Evolutionary conservation across 306 rosid species (phyloP), one percentile per base, ranked within the genome.

Genomic region (Acmispon strigosus): DNA sequence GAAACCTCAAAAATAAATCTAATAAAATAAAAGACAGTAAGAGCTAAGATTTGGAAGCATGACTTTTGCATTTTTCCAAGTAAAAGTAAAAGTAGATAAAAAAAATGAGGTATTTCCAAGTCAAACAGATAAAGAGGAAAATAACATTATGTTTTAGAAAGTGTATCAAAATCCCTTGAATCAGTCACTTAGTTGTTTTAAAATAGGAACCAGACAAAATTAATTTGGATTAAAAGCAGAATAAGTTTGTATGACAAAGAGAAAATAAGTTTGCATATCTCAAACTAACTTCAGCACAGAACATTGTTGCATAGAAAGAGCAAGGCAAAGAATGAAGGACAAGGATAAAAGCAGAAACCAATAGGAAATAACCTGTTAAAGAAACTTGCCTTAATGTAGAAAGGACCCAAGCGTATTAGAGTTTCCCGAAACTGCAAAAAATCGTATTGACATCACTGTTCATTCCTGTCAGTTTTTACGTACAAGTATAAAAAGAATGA

Each of bases 341-440:
- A 20, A 27, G 53, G 36, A 73, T 19, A 44, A 45, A 64, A 66
- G 27, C 62, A 61, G 50, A 66, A 69, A 66, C 48, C 59, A 50
- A 49, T 41, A 66, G 62, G 64, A 78, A 63, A 64, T 82, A 74
- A 65, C 55, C 43, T 0, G 53, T 10, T 2, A 60, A 65, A 83
- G 77, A 55, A 69, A 78, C 91, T 90, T 89, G 78, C 98, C 98
- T 94, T 94, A 70, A 87, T 56, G 76, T 94, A 94, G 91, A 94
- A 94, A 70, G 98, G 98, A 69, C 98, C 98, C 89, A 94, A 78
- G 63, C 47, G 82, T 75, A 94, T 91, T n/a, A 94, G 84, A 69
- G 98, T 94, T 87, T 94, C 83, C 7, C 98, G 91, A 78, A 94
- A 94, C 98, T 94, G 95, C 95, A 89, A 86, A 53, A 88, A 42